Evolutionary conservation across 2,329 filamentous ascomycete species (phyloP).

Genomic region (Neofusicoccum ribis): DNA sequence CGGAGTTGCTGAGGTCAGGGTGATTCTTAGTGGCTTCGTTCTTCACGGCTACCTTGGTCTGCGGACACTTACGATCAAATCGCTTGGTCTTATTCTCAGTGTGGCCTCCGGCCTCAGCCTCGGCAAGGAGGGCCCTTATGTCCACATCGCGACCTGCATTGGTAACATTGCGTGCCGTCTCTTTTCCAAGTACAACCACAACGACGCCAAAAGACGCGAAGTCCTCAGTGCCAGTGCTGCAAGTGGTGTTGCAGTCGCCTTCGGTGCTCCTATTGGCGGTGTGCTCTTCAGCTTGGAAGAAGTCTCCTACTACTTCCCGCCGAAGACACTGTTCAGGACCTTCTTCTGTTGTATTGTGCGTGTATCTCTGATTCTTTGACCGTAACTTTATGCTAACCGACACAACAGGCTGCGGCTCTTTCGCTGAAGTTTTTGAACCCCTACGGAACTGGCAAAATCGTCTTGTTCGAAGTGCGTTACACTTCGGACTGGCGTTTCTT

Average conservation of each 20-base stretch:
- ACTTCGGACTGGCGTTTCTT: conserved; percentile 90
- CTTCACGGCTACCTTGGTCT: conserved; percentile 92
- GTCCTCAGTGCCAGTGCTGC: conserved; percentile 91
- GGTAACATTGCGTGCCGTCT: conserved; percentile 93
- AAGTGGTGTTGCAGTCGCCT: conserved; percentile 89
- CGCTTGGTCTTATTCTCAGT: conserved; percentile 77
- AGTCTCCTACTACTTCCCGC: conserved; percentile 95
- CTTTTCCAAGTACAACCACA: conserved; percentile 91
- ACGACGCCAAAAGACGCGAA: conserved; percentile 91
- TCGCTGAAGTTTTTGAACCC: conserved; percentile 94
- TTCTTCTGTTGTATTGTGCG: conserved; percentile 95
- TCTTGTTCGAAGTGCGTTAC: conserved; percentile 93
- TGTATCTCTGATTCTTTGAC: conserved; percentile 13
- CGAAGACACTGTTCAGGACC: conserved; percentile 93
- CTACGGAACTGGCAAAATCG: conserved; percentile 94
- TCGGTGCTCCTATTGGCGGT: conserved; percentile 85
- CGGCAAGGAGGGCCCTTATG: conserved; percentile 93
- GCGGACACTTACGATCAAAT: conserved; percentile 84
- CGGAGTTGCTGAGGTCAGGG: conserved; percentile 94
- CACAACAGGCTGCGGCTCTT: conserved; percentile 64
- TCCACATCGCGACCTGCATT: conserved; percentile 95
- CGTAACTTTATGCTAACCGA: conserved; percentile 20
- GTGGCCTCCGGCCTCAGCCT: conserved; percentile 91
- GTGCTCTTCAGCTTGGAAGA: conserved; percentile 94
- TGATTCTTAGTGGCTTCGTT: conserved; percentile 97